Evolutionary conservation across 2,329 filamentous ascomycete genomes (phyloP).

Genomic region (Myotisia sp.): DNA sequence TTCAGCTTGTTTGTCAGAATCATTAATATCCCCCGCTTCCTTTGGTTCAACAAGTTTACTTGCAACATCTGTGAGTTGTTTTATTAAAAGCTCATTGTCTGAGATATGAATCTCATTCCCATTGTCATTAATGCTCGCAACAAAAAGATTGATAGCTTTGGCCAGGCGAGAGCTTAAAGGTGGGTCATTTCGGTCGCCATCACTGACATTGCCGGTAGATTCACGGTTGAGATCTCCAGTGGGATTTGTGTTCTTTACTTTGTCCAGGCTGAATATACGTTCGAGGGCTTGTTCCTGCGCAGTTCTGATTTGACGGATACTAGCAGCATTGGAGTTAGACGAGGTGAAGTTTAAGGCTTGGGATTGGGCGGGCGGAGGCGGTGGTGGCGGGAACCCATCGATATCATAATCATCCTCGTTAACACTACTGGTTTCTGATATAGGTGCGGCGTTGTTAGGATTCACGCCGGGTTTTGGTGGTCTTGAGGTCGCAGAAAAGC

Average conservation of each 20-base stretch:
- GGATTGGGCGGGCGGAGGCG: slow-evolving; percentile 6
- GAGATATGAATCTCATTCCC: no score
- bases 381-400: slow-evolving; percentile 18
- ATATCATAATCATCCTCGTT: slow-evolving; percentile 34
- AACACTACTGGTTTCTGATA: slow-evolving; percentile 34
- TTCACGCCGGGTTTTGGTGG: slow-evolving; percentile 22
- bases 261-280: slow-evolving; percentile 13
- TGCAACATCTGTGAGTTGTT: no score
- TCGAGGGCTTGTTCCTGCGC: slow-evolving; percentile 14
- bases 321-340: slow-evolving; percentile 12
- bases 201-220: no score
- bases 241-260: slow-evolving; percentile 9
- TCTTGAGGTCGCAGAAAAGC: slow-evolving; percentile 35
- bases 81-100: no score
- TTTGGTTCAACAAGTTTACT: no score
- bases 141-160: no score
- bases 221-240: no score
- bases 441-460: slow-evolving; percentile 31
- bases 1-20: no score
- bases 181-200: no score
- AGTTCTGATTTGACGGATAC: slow-evolving; percentile 12
- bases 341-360: slow-evolving; percentile 3
- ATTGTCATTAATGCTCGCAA: no score
- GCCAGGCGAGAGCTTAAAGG: no score
- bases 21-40: no score